Evolutionary conservation across 495 filamentous ascomycete species (phyloP).

Genomic region (Hyphodiscus hymeniophilus): DNA sequence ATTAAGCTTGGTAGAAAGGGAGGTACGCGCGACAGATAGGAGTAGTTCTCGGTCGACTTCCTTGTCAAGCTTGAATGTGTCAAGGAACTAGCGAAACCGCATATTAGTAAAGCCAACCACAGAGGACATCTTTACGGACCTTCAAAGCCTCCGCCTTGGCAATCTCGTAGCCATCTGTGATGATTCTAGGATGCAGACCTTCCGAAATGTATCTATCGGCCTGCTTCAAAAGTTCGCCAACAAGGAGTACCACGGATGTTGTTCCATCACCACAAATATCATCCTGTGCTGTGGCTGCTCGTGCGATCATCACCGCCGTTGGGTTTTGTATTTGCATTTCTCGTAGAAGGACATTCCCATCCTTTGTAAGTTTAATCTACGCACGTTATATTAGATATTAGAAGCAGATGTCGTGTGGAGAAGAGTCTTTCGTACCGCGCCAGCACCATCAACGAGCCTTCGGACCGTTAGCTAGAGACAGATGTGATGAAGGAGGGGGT

Average conservation of each 20-base stretch:
- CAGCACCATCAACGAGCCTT: conserved; percentile 92
- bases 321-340: conserved; percentile 97
- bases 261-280: conserved; percentile 98
- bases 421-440: conserved; percentile 55
- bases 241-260: conserved; percentile 89
- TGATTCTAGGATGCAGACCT: conserved; percentile 89
- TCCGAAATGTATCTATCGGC: conserved; percentile 90
- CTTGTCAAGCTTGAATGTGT: conserved; percentile 80
- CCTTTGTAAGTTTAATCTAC: conserved; percentile 98
- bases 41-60: conserved; percentile 91
- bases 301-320: conserved; percentile 95
- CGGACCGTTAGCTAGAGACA: conserved; percentile 1
- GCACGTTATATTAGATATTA: conserved; percentile 8
- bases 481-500: background rate
- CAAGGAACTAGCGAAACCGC: conserved; percentile 67
- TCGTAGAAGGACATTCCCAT: conserved; percentile 88
- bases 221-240: conserved; percentile 96
- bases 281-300: conserved; percentile 95
- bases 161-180: conserved; percentile 96
- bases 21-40: conserved; percentile 87
- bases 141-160: conserved; percentile 90
- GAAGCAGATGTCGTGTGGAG: background rate
- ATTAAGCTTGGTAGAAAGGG: conserved; percentile 90
- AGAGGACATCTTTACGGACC: conserved; percentile 33
- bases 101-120: background rate